phyloP scores from a whole-genome alignment of 306 rosid genomes.

The Quercus robur region DNA sequence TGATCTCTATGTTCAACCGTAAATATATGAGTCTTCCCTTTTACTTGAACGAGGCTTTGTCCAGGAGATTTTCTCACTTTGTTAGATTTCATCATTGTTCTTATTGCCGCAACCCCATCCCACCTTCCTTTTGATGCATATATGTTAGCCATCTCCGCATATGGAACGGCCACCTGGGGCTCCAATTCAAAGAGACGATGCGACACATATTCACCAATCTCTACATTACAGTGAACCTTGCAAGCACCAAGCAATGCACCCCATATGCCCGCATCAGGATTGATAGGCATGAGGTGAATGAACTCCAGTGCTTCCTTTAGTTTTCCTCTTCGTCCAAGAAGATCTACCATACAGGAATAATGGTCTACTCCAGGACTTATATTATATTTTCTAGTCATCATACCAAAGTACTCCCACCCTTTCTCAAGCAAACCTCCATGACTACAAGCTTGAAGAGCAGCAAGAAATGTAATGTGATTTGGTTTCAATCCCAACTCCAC shows the following conservation, averaged over 20 bases:
- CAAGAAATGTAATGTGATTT: constrained; percentile 62
- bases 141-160: constrained; percentile 64
- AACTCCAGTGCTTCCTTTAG: constrained; percentile 57
- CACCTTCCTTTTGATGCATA: constrained; percentile 65
- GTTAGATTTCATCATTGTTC: constrained; percentile 52
- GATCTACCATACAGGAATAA: constrained; percentile 65
- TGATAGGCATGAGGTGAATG: constrained; percentile 45
- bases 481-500: constrained; percentile 46
- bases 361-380: constrained; percentile 58
- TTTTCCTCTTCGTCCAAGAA: constrained; percentile 55
- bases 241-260: constrained; percentile 63
- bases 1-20: constrained; percentile 61
- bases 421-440: constrained; percentile 68
- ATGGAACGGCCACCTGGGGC: constrained; percentile 46
- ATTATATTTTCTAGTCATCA: constrained; percentile 43
- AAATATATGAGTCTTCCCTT: constrained; percentile 43
- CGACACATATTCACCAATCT: constrained; percentile 42
- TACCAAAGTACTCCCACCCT: constrained; percentile 47
- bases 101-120: constrained; percentile 57
- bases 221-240: constrained; percentile 48
- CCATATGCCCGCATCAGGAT: constrained; percentile 68
- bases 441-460: constrained; percentile 72
- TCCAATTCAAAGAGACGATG: constrained; percentile 44
- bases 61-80: constrained; percentile 56
- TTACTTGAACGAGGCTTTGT: constrained; percentile 55